phyloP scores from a whole-genome alignment of 2,329 filamentous ascomycete species.

The Ophiocordyceps sinensis region DNA sequence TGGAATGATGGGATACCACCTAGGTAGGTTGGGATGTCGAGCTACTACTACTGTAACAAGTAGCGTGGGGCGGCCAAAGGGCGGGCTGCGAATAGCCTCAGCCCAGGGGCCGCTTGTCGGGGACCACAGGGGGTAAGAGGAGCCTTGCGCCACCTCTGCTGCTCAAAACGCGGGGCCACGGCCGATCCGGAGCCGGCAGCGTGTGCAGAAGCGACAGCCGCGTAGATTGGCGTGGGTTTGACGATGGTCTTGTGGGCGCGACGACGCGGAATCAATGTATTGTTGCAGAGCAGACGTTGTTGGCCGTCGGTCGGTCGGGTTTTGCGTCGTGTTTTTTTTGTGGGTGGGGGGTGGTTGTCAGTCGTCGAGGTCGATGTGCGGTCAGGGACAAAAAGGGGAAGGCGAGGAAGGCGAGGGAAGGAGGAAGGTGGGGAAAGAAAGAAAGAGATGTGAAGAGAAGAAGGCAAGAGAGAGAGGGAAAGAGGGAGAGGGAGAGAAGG shows the following conservation, averaged over 20 bases:
- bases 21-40: background rate
- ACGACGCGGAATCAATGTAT: constrained; percentile 27
- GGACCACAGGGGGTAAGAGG: background rate
- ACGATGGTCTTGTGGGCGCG: constrained; percentile 18
- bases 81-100: constrained; percentile 27
- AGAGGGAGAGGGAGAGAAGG: constrained; percentile 1
- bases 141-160: constrained; percentile 2
- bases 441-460: background rate
- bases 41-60: constrained; percentile 5
- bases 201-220: constrained; percentile 14
- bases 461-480: background rate
- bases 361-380: background rate
- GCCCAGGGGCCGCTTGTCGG: background rate
- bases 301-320: background rate
- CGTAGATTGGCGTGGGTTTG: constrained; percentile 21
- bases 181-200: constrained; percentile 10
- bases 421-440: constrained; percentile 3
- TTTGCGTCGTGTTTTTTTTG: background rate
- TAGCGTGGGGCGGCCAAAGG: constrained; percentile 4
- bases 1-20: too few species aligned
- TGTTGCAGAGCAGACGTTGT: background rate
- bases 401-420: constrained; percentile 10
- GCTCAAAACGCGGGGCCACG: constrained; percentile 8
- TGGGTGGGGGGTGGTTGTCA: background rate
- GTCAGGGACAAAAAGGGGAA: constrained; percentile 12